Base-by-base conservation (phyloP, 257 asterid species). In the Fraxinus pennsylvanica region DNA sequence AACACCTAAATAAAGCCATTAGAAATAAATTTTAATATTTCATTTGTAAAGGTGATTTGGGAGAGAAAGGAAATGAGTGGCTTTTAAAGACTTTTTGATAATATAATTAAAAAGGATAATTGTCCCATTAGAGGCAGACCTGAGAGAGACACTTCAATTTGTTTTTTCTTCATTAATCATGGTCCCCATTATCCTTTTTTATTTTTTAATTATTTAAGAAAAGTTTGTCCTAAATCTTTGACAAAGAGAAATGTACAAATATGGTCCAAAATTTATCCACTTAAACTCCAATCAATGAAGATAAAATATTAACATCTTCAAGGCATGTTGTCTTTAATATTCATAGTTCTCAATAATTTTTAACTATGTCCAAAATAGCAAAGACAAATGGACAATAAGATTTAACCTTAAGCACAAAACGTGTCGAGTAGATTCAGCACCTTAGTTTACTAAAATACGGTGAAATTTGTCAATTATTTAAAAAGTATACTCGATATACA, bases 101-200 rank as follows among this genome's bases (percentile, higher is more conserved):
- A 54, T 54, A 19, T 54, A 54, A 19, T 54, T 54, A 54, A 54
- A 54, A 19, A 54, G 19, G 65, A 4, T 1, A 54, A 1, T 54
- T 54, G 65, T 54, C 65, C 65, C 65, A 54, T 54, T 17, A 15
- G 65, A n/a, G 65, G 65, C 9, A 54, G 27, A 54, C 25, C 27
- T 54, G 65, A 54, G 5, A 54, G 6, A 5, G 65, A 54, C 65
- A 19, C 9, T 54, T 19, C 1, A 54, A 19, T 54, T 54, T 54
- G 65, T 54, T 54, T 17, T 54, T 54, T n/a, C 65, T 54, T 54
- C 65, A 21, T 54, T 54, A 54, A n/a, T 54, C 65, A 15, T 19
- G 65, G 65, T 54, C 65, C 65, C 65, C 65, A 54, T 54, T 54
- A 54, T 54, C 65, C n/a, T 54, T 54, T 54, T 54, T 54, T 5